Percentiles rank a stretch among this genome's conserved stretches.
Evolutionary conservation across 106 monocot genomes (phyloP).

Genomic region (Dioscorea dumetorum): DNA sequence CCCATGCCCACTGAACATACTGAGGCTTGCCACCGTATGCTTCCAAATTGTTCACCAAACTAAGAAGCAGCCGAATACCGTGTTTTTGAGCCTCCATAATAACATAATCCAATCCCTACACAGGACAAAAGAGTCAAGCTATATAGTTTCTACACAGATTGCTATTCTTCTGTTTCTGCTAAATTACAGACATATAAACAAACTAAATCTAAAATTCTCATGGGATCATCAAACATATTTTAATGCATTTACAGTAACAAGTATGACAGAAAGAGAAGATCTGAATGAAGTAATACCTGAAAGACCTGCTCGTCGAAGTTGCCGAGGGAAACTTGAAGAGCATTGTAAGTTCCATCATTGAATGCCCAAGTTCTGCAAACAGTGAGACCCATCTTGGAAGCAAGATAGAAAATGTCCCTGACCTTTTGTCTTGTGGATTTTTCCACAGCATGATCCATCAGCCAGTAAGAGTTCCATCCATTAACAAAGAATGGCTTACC

Average conservation of each 20-base stretch:
- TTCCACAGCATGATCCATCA: slow-evolving; percentile 86
- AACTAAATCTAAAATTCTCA: no score
- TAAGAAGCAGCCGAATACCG: slow-evolving; percentile 59
- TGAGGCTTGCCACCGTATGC: slow-evolving; percentile 81
- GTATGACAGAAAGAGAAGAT: neutral
- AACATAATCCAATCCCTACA: slow-evolving; percentile 78
- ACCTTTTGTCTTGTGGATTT: slow-evolving; percentile 55
- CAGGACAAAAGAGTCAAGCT: no score
- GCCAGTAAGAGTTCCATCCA: slow-evolving; percentile 98
- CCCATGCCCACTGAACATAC: slow-evolving; percentile 97
- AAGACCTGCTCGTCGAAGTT: slow-evolving; percentile 82
- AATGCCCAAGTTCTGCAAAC: slow-evolving; percentile 98
- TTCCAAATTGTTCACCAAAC: slow-evolving; percentile 70
- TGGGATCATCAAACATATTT: no score
- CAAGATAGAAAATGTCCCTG: slow-evolving; percentile 35
- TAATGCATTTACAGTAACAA: no score
- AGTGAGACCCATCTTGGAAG: slow-evolving; percentile 70
- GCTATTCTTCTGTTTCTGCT: no score
- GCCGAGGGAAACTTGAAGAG: slow-evolving; percentile 83
- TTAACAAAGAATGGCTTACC: slow-evolving; percentile 78
- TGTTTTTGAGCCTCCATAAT: slow-evolving; percentile 56
- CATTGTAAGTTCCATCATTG: slow-evolving; percentile 88
- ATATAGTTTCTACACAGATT: no score
- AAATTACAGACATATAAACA: no score
- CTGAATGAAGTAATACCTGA: slow-evolving; percentile 35